Base-by-base conservation (phyloP, 345 rosid species). In the Anacardium occidentale region DNA sequence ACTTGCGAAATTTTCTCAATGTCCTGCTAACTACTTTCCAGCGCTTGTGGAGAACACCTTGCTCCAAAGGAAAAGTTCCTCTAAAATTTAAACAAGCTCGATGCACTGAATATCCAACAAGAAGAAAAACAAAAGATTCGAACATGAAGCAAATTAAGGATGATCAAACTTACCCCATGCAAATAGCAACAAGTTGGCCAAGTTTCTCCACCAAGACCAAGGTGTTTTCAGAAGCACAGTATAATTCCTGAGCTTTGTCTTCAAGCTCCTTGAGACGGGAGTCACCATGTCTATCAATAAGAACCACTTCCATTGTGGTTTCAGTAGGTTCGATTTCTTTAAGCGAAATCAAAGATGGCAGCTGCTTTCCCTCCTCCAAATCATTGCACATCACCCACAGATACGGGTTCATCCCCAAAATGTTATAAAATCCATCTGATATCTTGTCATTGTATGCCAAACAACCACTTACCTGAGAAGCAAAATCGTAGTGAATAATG, bases 311-410 rank as follows among this genome's bases (percentile, higher is more conserved):
- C 92, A 94, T 88, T 17, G 92, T 82, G 58, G 95, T 79, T 69
- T 85, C 91, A 18, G 75, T 78, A 0, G 92, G 91, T 62, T 89
- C 93, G n/a, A 90, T 88, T 64, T 85, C 92, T 74, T 64, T 85
- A 4, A 94, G 93, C 7, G 97, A 80, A 81, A 84, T 54, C 77
- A 94, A 82, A 66, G 95, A 76, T 37, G 98, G 98, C 74, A 88
- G 72, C 65, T 74, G 83, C 58, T 64, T 80, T 53, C 93, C 98
- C 72, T 90, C 93, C 64, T 87, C 88, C 0, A 72, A 61, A 34
- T 87, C 83, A 71, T 92, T 94, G 87, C 98, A 90, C 95, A 89
- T 92, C 40, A 85, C 75, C 98, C 98, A 94, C 21, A 94, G 80
- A 80, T 88, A 80, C 7, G 97, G 97, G 78, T 90, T 93, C 93